phyloP scores from a whole-genome alignment of 1,139 yeast species.

The Kurtzmaniella quercitrusa region DNA sequence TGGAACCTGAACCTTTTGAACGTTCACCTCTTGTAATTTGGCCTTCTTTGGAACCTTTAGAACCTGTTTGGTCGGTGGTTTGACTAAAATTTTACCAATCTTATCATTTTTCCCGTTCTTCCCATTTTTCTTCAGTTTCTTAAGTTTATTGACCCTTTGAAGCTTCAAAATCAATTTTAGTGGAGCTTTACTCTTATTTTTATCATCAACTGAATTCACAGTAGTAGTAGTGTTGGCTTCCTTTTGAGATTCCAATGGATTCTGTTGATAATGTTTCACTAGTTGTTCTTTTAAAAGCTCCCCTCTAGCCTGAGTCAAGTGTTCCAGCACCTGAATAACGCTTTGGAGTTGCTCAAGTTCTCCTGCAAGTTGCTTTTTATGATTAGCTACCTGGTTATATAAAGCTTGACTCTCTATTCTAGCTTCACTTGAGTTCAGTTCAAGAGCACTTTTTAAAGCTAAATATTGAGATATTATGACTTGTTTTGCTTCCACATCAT shows the following conservation, averaged over 20 bases:
- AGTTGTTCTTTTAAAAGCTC: slow-evolving; percentile 29
- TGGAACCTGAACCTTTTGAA: neutral
- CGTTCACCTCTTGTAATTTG: neutral
- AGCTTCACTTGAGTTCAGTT: slow-evolving; percentile 18
- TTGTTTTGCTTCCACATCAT: neutral
- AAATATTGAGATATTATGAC: neutral
- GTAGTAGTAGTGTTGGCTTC: slow-evolving; percentile 30
- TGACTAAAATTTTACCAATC: neutral
- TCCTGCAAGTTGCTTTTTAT: slow-evolving; percentile 23
- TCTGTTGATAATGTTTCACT: slow-evolving; percentile 28
- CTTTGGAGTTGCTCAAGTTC: slow-evolving; percentile 28
- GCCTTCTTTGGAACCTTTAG: too few relatives aligned
- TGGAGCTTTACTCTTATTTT: slow-evolving; percentile 12
- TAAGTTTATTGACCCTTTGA: slow-evolving; percentile 12
- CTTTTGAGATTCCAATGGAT: slow-evolving; percentile 36
- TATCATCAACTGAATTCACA: slow-evolving; percentile 10
- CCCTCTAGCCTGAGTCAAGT: slow-evolving; percentile 1
- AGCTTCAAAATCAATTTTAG: slow-evolving; percentile 28
- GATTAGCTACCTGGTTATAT: slow-evolving; percentile 31
- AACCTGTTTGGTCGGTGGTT: neutral
- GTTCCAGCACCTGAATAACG: slow-evolving; percentile 11
- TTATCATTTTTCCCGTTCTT: neutral
- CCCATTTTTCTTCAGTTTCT: neutral
- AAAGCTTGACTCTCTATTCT: slow-evolving; percentile 32
- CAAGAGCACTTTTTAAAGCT: neutral